phyloP scores from a whole-genome alignment of 1,284 basidiomycete genomes.

The Moesziomyces globuligerus region DNA sequence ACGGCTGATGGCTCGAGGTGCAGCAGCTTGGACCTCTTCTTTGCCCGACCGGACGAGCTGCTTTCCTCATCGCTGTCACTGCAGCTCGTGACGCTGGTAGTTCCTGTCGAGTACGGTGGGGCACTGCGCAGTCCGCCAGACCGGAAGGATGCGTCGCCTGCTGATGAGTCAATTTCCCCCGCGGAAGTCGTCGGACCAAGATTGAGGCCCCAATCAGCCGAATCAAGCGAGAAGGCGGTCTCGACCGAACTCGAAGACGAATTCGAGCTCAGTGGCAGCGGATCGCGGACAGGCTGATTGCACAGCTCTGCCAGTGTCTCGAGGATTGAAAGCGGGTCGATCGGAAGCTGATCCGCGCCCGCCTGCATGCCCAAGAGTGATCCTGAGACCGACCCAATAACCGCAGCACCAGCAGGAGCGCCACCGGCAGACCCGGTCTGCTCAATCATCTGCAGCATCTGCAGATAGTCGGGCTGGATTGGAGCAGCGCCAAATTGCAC shows the following conservation, averaged over 20 bases:
- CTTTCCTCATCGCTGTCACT: slow-evolving; percentile 10
- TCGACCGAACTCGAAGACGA: slow-evolving; percentile 18
- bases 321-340: slow-evolving; percentile 8
- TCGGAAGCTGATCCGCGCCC: not conserved
- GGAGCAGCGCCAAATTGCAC: not conserved
- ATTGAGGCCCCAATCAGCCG: slow-evolving; percentile 9
- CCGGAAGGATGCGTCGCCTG: not conserved
- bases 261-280: slow-evolving; percentile 1
- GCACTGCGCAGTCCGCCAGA: not conserved
- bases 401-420: not conserved
- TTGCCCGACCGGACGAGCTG: not conserved
- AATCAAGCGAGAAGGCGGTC: slow-evolving; percentile 20
- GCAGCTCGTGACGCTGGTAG: slow-evolving; percentile 12
- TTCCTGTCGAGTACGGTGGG: not conserved
- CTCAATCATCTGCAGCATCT: slow-evolving; percentile 7
- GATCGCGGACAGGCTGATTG: slow-evolving; percentile 6
- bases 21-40: slow-evolving; percentile 13
- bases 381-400: not conserved
- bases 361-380: not conserved
- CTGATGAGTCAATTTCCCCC: not conserved
- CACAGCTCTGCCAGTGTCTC: slow-evolving; percentile 11
- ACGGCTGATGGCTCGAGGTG: too few relatives aligned
- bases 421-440: not conserved
- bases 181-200: not conserved
- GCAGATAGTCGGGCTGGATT: slow-evolving; percentile 6